Evolutionary conservation across 768 basidiomycete species (phyloP).

Genomic region (Xerocomellus dryophilus): DNA sequence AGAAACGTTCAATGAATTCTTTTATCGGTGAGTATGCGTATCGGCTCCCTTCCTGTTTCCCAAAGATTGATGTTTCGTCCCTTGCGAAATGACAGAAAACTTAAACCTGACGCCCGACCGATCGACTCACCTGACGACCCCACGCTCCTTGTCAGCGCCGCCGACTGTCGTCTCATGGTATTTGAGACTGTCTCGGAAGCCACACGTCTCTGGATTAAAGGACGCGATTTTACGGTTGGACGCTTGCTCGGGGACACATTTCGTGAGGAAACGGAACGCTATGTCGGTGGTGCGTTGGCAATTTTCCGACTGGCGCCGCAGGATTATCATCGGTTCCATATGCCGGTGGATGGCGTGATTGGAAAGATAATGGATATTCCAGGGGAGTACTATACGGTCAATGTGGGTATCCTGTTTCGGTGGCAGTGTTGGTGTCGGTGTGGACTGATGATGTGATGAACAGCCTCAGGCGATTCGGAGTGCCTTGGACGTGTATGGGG

Average conservation of each 20-base stretch:
- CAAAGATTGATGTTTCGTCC: neutral
- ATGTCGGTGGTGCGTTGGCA: constrained; percentile 75
- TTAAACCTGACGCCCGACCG: constrained; percentile 80
- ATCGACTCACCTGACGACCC: constrained; percentile 71
- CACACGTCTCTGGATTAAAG: constrained; percentile 94
- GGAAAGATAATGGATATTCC: constrained; percentile 79
- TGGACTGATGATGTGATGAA: neutral
- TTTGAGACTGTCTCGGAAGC: constrained; percentile 87
- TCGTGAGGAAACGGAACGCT: constrained; percentile 64
- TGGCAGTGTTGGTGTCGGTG: neutral
- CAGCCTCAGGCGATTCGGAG: constrained; percentile 93
- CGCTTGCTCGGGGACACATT: constrained; percentile 80
- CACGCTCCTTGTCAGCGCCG: constrained; percentile 77
- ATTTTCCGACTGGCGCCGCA: constrained; percentile 93
- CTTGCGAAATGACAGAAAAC: constrained; percentile 53
- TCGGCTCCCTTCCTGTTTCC: neutral
- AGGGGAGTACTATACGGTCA: constrained; percentile 97
- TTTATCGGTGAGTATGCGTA: constrained; percentile 55
- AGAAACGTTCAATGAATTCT: constrained; percentile 95
- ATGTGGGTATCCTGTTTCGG: constrained; percentile 49
- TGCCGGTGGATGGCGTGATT: constrained; percentile 79
- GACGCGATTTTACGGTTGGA: constrained; percentile 83
- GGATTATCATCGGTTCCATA: constrained; percentile 94
- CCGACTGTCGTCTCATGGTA: constrained; percentile 94
- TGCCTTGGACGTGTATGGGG: constrained; percentile 87